These are phyloP conservation scores for Lignosus rhinocerotis DNA, from an alignment of 1,284 basidiomycete genomes.

Conservation along the genomic window DNA sequence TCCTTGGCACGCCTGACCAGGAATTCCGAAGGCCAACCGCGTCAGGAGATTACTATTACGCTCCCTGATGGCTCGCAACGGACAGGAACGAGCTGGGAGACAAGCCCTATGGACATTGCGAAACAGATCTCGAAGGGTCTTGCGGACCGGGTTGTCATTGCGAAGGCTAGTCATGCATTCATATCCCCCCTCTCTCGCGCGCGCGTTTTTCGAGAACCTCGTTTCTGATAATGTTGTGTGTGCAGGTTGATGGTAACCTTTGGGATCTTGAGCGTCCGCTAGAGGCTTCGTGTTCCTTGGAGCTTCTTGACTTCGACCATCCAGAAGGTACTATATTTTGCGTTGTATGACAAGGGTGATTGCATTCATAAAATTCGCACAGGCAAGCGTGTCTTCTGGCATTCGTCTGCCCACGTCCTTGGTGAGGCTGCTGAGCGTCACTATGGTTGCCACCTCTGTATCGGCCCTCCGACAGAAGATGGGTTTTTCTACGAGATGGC, in stretches of 20 bases:
- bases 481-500: slow-evolving; percentile 99
- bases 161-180: slow-evolving; percentile 62
- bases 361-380: neutral
- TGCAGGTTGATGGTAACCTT: slow-evolving; percentile 80
- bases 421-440: slow-evolving; percentile 97
- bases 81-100: slow-evolving; percentile 91
- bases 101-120: slow-evolving; percentile 92
- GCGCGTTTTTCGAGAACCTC: too few species aligned
- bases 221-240: neutral
- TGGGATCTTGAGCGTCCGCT: slow-evolving; percentile 97
- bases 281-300: slow-evolving; percentile 80
- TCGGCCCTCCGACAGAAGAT: slow-evolving; percentile 97
- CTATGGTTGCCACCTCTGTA: slow-evolving; percentile 96
- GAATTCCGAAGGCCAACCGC: slow-evolving; percentile 67
- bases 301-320: slow-evolving; percentile 93
- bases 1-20: neutral
- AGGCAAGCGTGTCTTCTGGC: slow-evolving; percentile 99
- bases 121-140: slow-evolving; percentile 87
- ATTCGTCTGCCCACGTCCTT: slow-evolving; percentile 98
- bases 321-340: slow-evolving; percentile 69
- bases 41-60: slow-evolving; percentile 83
- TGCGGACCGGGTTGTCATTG: slow-evolving; percentile 89
- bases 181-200: neutral
- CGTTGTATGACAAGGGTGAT: too few species aligned
- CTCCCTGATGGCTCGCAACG: slow-evolving; percentile 86